Base-by-base conservation (phyloP, 352 stramenopile genomes). In the Pythium sp. region DNA sequence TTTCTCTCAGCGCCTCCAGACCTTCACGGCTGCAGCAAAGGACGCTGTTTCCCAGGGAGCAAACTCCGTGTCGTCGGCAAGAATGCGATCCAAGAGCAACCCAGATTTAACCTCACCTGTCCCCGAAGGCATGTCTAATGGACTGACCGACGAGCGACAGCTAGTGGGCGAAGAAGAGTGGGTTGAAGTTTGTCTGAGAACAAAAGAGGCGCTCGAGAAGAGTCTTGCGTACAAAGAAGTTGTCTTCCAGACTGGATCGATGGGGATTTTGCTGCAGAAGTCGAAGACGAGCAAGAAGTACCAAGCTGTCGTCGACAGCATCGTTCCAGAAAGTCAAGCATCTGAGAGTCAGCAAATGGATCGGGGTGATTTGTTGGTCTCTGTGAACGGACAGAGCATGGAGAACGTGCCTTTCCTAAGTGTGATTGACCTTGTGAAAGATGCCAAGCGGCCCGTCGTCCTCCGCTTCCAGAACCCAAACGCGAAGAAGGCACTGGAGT, bases 241-340 rank as follows among this genome's bases (percentile, higher is more conserved):
- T 3, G 73, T 89, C 3, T 84, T 96, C 54, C 76, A 93, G 49
- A 36, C 59, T 26, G 89, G 86, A 1, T 82, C 87, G 12, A 82
- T 95, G 22, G 89, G 89, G 1, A 93, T 96, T 47, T 58, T 94
- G 30, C 90, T 96, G 47, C 85, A 94, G 54, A 89, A 87, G 55
- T 85, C 87, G 14, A 75, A 75, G 46, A 76, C 66, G 2, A 87
- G 81, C 41, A 91, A 87, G 59, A 85, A 79, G 62, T 95, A 84
- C 49, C 76, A 88, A 58, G 84, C 86, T 4, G 76, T 92, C 0
- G 87, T 96, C 6, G 89, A 96, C 64, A 94, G 82, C 36, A 78
- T 96, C 24, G 84, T 95, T 28, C 82, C 87, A 0, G 84, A 90
- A 12, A 93, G 87, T 51, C 87, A 95, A 72, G 89, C 89, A 4